Evolutionary conservation across 2,329 filamentous ascomycete genomes (phyloP).

Genomic region (Nigrograna mackinnonii): DNA sequence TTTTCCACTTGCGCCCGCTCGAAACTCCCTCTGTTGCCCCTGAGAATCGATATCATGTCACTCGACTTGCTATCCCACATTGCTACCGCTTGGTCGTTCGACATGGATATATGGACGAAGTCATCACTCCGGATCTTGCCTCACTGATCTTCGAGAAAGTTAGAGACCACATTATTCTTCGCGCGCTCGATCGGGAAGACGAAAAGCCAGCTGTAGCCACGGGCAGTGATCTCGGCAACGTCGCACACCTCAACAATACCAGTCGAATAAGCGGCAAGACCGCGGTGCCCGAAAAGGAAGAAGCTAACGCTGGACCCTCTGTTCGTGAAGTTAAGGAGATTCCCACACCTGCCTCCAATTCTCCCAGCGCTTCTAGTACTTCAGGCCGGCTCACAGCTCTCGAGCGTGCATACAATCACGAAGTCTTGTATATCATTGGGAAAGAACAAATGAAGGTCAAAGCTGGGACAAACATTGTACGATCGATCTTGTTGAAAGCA

Average conservation of each 20-base stretch:
- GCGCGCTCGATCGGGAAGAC: slow-evolving; percentile 29
- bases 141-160: slow-evolving; percentile 61
- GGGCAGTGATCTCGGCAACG: slow-evolving; percentile 5
- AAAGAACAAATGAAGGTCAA: slow-evolving; percentile 33
- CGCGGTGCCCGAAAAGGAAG: slow-evolving; percentile 9
- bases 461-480: slow-evolving; percentile 14
- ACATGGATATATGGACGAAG: slow-evolving; percentile 74
- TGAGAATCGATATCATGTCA: slow-evolving; percentile 54
- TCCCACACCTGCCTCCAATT: slow-evolving; percentile 6
- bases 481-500: slow-evolving; percentile 53
- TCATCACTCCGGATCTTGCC: slow-evolving; percentile 67
- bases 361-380: slow-evolving; percentile 21
- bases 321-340: slow-evolving; percentile 8
- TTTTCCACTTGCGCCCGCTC: slow-evolving; percentile 72
- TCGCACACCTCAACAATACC: slow-evolving; percentile 7
- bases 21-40: slow-evolving; percentile 51
- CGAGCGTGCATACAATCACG: slow-evolving; percentile 48
- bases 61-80: slow-evolving; percentile 55
- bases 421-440: slow-evolving; percentile 59
- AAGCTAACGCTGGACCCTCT: slow-evolving; percentile 4
- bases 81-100: slow-evolving; percentile 72
- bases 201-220: slow-evolving; percentile 16
- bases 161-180: slow-evolving; percentile 40
- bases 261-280: slow-evolving; percentile 12
- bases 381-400: slow-evolving; percentile 37